These are phyloP conservation scores for Schizopora paradoxa DNA, from an alignment of 1,284 basidiomycete species.

Conservation along the genomic window DNA sequence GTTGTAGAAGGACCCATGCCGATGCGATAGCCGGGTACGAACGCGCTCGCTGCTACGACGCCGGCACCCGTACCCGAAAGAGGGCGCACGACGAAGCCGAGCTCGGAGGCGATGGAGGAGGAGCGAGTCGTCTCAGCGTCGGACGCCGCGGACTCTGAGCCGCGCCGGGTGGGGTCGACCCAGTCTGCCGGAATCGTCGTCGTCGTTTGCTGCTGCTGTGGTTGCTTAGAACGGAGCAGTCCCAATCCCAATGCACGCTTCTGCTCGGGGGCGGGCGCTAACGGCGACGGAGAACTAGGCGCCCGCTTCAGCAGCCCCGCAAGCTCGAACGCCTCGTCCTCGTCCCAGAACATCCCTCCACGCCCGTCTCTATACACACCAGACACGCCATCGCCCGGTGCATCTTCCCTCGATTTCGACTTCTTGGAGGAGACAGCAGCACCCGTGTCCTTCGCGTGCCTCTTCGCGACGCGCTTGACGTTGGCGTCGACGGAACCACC, in stretches of 20 bases:
- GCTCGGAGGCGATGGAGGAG: conserved; percentile 6
- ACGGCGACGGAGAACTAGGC: too few relatives aligned
- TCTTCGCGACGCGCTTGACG: conserved; percentile 48
- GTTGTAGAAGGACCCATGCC: too few relatives aligned
- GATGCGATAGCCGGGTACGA: conserved; percentile 10
- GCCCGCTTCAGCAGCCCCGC: conserved; percentile 36
- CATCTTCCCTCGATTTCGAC: too few relatives aligned
- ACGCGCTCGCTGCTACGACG: too few relatives aligned
- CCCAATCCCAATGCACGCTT: conserved; percentile 9
- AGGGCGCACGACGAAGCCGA: conserved; percentile 13
- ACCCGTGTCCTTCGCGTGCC: conserved; percentile 41
- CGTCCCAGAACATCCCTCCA: conserved; percentile 65
- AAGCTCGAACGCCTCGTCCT: conserved; percentile 65
- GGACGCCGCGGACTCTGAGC: conserved; percentile 1
- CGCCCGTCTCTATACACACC: conserved; percentile 53
- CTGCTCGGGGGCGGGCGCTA: not conserved
- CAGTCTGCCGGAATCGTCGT: conserved; percentile 1
- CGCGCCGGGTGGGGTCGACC: conserved; percentile 6
- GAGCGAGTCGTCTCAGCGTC: conserved; percentile 11
- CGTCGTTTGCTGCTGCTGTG: not conserved
- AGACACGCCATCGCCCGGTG: conserved; percentile 32
- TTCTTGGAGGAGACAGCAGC: too few relatives aligned
- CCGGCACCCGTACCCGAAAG: too few relatives aligned
- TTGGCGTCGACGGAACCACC: conserved; percentile 58
- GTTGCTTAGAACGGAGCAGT: conserved; percentile 10